Evolutionary conservation across 1,139 yeast genomes (phyloP), one percentile per base, ranked within the genome.

Genomic region (Chernovozyma sophiae-reginae): DNA sequence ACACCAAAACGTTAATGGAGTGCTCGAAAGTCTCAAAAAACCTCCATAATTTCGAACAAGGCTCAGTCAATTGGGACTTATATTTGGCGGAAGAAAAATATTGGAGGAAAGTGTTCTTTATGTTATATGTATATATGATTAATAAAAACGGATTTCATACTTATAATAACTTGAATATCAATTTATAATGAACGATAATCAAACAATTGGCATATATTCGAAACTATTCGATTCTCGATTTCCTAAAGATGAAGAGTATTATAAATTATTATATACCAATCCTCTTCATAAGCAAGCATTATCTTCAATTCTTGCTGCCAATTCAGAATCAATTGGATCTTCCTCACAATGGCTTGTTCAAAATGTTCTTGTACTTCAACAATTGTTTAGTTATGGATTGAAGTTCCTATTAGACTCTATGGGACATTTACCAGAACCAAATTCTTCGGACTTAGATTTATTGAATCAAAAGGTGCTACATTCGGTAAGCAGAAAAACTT

Each of bases 281-380:
- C 58, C 62, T 2, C 51, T 61, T 12, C 56, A 56, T 36, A 33
- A 42, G n/a, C 49, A 48, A 18, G 59, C 62, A 1, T 46, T 65
- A 18, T 42, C 44, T 31, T 51, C 62, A 4, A 47, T 49, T 3
- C 40, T 64, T 17, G 49, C 43, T 12, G 51, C 58, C 37, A 59
- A 62, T 37, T 38, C 55, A 4, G 52, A 54, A 29, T 40, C 42
- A 3, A 36, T 41, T 12, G 37, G 41, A 8, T 31, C 41, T 19
- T 30, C 46, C 7, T 37, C 39, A 22, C 40, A 35, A 17, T 16
- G 25, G 10, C 19, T 31, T 25, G 32, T 30, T 18, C 36, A 32
- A 22, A 43, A 37, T 16, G 40, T 43, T n/a, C 35, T 36, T 20
- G 41, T 48, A 7, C 38, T 58, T 30, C 49, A 51, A 19, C 51